phyloP scores from a whole-genome alignment of 2,329 filamentous ascomycete genomes.

The Arthrinium puccinioides region DNA sequence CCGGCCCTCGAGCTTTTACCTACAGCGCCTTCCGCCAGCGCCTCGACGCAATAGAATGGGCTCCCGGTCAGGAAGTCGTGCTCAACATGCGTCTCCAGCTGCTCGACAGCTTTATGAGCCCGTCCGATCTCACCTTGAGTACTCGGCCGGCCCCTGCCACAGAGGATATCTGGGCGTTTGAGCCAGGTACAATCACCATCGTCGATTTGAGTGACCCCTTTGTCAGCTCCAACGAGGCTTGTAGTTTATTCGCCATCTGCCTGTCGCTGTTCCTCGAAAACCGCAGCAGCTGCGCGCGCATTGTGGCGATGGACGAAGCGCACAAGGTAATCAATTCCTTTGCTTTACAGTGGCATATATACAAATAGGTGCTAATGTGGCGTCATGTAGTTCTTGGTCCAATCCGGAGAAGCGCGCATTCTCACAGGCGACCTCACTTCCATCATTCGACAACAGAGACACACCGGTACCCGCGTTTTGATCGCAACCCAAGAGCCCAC shows the following conservation, averaged over 20 bases:
- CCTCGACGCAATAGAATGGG: slow-evolving; percentile 23
- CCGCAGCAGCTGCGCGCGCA: slow-evolving; percentile 29
- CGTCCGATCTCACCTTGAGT: slow-evolving; percentile 6
- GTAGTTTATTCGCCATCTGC: slow-evolving; percentile 48
- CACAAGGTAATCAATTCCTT: slow-evolving; percentile 38
- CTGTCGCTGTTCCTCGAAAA: slow-evolving; percentile 40
- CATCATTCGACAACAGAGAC: slow-evolving; percentile 14
- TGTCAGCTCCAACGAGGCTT: slow-evolving; percentile 43
- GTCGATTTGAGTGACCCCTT: slow-evolving; percentile 51
- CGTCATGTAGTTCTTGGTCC: slow-evolving; percentile 9
- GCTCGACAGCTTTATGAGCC: slow-evolving; percentile 42
- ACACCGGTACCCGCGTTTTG: slow-evolving; percentile 12
- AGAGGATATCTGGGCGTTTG: slow-evolving; percentile 15
- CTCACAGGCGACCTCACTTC: slow-evolving; percentile 12
- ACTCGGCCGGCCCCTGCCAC: slow-evolving; percentile 6
- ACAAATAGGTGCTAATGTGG: neutral
- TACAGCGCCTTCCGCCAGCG: slow-evolving; percentile 32
- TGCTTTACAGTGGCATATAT: neutral
- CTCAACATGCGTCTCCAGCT: slow-evolving; percentile 40
- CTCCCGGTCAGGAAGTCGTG: slow-evolving; percentile 28
- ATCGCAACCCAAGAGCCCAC: slow-evolving; percentile 17
- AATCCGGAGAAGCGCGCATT: slow-evolving; percentile 8
- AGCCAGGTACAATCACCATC: slow-evolving; percentile 43
- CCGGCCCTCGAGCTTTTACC: slow-evolving; percentile 25
- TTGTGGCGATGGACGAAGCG: slow-evolving; percentile 51